A percentile compares a stretch with the other conserved stretches of the same genome.
phyloP scores from a whole-genome alignment of 2,329 filamentous ascomycete genomes.

The Aspergillus clavatus region DNA sequence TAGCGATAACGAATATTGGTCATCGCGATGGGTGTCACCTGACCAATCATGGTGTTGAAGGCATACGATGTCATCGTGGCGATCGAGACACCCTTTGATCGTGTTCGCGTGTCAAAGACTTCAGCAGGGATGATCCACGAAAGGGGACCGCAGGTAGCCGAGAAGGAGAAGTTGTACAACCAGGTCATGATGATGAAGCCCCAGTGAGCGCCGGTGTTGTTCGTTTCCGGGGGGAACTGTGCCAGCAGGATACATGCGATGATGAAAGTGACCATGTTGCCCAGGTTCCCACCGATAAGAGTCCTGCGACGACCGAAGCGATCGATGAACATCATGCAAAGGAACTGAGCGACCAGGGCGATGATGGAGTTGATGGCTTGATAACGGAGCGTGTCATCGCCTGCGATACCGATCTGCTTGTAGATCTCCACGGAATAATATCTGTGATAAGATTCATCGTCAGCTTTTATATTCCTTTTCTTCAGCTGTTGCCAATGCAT shows the following conservation, averaged over 20 bases:
- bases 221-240: conserved; percentile 56
- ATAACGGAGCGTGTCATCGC: conserved; percentile 64
- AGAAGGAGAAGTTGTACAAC: conserved; percentile 77
- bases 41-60: conserved; percentile 72
- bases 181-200: conserved; percentile 71
- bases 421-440: conserved; percentile 69
- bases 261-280: conserved; percentile 68
- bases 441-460: conserved; percentile 17
- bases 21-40: conserved; percentile 61
- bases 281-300: conserved; percentile 66
- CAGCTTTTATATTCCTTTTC: too few species aligned
- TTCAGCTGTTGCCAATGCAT: background rate
- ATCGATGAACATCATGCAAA: conserved; percentile 64
- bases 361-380: conserved; percentile 71
- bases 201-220: conserved; percentile 34
- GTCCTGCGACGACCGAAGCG: conserved; percentile 66
- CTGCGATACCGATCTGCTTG: conserved; percentile 62
- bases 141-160: conserved; percentile 64
- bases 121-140: conserved; percentile 59
- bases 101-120: conserved; percentile 72
- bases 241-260: conserved; percentile 56
- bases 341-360: conserved; percentile 62
- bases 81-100: conserved; percentile 69
- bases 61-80: conserved; percentile 69
- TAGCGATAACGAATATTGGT: conserved; percentile 50